Conservation (phyloP, 108 stramenopile species). For the Ochromonas danica region DNA sequence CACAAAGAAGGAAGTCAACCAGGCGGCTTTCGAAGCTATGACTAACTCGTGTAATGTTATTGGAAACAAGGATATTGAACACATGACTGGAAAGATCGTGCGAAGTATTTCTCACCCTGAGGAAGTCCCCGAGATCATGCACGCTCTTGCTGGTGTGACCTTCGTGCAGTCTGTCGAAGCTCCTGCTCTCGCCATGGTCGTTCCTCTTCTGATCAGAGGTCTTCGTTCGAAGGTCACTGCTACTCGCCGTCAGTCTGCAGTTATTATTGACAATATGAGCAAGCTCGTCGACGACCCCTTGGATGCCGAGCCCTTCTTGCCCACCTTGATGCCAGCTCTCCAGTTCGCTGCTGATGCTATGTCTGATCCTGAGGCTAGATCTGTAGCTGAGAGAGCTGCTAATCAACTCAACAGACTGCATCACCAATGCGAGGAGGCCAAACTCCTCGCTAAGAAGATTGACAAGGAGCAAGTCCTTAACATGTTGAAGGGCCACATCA, state of each 20-base stretch:
- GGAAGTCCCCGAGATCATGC: conserved; percentile 35
- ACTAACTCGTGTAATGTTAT: conserved; percentile 79
- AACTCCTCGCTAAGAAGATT: neutral
- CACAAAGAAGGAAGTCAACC: conserved; percentile 82
- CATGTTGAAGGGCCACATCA: neutral
- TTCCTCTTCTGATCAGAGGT: conserved; percentile 85
- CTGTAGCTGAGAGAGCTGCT: conserved; percentile 64
- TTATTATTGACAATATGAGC: conserved; percentile 95
- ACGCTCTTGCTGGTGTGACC: conserved; percentile 40
- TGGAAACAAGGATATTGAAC: conserved; percentile 97
- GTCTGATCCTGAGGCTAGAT: conserved; percentile 93
- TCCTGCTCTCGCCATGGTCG: conserved; percentile 84
- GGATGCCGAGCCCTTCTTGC: conserved; percentile 88
- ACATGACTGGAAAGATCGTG: conserved; percentile 90
- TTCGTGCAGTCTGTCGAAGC: conserved; percentile 72
- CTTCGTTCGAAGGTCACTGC: conserved; percentile 84
- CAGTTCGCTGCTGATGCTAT: conserved; percentile 86
- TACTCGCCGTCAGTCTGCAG: conserved; percentile 81
- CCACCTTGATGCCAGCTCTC: conserved; percentile 85
- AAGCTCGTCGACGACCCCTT: conserved; percentile 84
- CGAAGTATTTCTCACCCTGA: conserved; percentile 37
- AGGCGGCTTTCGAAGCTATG: conserved; percentile 85
- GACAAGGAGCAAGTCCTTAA: neutral
- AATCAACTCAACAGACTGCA: neutral
- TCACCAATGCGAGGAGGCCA: neutral